These are phyloP conservation scores for Nemania sp. DNA, from an alignment of 2,329 filamentous ascomycete species.

Conservation along the genomic window DNA sequence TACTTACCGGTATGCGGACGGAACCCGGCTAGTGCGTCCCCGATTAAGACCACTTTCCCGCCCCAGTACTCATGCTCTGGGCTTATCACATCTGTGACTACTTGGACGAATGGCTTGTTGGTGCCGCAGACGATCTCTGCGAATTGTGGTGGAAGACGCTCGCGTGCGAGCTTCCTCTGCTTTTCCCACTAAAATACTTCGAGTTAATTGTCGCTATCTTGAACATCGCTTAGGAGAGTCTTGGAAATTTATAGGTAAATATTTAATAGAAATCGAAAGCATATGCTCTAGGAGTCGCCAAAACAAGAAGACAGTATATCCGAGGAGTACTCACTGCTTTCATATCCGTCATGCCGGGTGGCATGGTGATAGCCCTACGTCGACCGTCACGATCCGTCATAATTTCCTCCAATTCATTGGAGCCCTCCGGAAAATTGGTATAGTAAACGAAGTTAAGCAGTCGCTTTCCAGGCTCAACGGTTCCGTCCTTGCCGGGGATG, in stretches of 20 bases:
- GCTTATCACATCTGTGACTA: constrained; percentile 55
- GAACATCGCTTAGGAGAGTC: too few relatives aligned
- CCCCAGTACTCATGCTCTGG: constrained; percentile 52
- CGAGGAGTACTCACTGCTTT: too few relatives aligned
- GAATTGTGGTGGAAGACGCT: constrained; percentile 55
- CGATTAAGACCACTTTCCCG: constrained; percentile 56
- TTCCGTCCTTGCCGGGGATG: constrained; percentile 56
- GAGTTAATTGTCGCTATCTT: too few relatives aligned
- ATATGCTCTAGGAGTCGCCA: too few relatives aligned
- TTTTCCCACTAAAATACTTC: too few relatives aligned
- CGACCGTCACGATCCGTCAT: constrained; percentile 52
- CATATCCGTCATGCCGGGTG: constrained; percentile 51
- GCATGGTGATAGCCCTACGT: constrained; percentile 53
- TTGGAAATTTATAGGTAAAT: too few relatives aligned
- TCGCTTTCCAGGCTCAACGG: constrained; percentile 54
- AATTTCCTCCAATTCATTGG: constrained; percentile 50
- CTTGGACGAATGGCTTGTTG: constrained; percentile 56
- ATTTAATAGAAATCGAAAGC: too few relatives aligned
- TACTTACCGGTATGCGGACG: constrained; percentile 59
- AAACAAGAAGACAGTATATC: too few relatives aligned
- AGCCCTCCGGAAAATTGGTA: constrained; percentile 54
- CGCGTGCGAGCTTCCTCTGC: constrained; percentile 50
- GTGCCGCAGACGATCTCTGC: constrained; percentile 57
- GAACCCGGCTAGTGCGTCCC: constrained; percentile 60
- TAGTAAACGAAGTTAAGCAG: constrained; percentile 62